A percentile compares a stretch with the other conserved stretches of the same genome.
These are phyloP conservation scores for Mucor racemosus DNA, from an alignment of 371 early-diverging fungal species.

Conservation along the genomic window DNA sequence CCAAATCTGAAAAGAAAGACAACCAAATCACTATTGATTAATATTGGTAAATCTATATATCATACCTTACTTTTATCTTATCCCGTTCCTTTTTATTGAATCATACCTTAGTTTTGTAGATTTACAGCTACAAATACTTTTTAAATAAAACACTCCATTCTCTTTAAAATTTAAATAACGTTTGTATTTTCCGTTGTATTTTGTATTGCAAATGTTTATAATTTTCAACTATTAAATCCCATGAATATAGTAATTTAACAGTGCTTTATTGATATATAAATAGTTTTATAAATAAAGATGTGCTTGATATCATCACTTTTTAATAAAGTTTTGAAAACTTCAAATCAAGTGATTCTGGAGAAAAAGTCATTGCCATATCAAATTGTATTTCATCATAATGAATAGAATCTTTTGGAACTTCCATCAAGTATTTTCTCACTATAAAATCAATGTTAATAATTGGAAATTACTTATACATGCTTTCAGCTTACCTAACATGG, in stretches of 20 bases:
- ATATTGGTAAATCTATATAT: no score
- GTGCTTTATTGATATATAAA: no score
- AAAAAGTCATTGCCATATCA: conserved; percentile 21
- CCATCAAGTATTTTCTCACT: conserved; percentile 38
- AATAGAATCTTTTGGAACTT: conserved; percentile 29
- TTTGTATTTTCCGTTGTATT: not conserved
- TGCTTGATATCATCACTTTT: no score
- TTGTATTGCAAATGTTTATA: not conserved
- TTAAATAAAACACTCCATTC: no score
- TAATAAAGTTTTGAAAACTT: conserved; percentile 22
- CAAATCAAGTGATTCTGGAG: conserved; percentile 15
- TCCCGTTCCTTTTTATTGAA: no score
- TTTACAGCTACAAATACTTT: no score
- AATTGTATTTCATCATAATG: conserved; percentile 27
- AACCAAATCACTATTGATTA: no score
- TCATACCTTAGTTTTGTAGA: no score
- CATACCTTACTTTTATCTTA: no score
- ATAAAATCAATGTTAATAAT: not conserved
- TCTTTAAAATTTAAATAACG: not conserved
- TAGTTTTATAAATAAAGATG: no score
- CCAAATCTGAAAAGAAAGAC: conserved; percentile 74
- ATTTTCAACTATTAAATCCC: no score
- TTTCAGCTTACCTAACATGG: conserved; percentile 37
- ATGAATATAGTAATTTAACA: no score
- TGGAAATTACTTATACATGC: not conserved